Evolutionary conservation across 345 rosid species (phyloP), one percentile per base, ranked within the genome.

Genomic region (Camelina neglecta): DNA sequence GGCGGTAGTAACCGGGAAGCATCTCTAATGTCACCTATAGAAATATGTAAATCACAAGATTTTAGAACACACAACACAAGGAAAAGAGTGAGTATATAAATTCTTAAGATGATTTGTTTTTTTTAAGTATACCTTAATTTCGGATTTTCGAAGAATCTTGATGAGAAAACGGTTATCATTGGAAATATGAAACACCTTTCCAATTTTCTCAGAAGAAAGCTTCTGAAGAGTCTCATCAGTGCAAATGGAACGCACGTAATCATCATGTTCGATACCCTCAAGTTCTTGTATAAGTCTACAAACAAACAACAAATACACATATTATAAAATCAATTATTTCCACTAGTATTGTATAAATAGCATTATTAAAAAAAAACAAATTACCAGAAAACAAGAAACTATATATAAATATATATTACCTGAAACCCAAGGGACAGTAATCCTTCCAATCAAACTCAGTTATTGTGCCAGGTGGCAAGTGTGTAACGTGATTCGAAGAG

Each of bases 341-440:
- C 8, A 15, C 15, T 53, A 0, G 39, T 24, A 24, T 26, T 26
- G 31, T 29, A 29, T 29, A 3, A 4, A 6, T 39, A 39, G 4
- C 44, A 41, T 41, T 10, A 41, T 39, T 8, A 21, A 21, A 21
- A 21, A 8, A 36, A 39, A 41, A 41, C 49, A 44, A 13, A 11
- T 44, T 42, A 3, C 6, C 47, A 11, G 11, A 42, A 42, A 41
- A 13, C 11, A 41, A 42, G 5, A 42, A 42, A 35, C 7, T 35
- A 35, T 35, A 35, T 33, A 41, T 10, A 42, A 11, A 42, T 0
- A 11, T 10, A 11, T 11, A 44, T 16, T 18, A 8, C 11, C 21
- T 42, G 13, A 63, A 89, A 76, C 83, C 84, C 54, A 75, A 79
- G 2, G 94, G 84, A 65, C 77, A 84, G 47, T 87, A 87, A 81